Evolutionary conservation across 2,329 filamentous ascomycete genomes (phyloP).

Genomic region (Colletotrichum abscissum): DNA sequence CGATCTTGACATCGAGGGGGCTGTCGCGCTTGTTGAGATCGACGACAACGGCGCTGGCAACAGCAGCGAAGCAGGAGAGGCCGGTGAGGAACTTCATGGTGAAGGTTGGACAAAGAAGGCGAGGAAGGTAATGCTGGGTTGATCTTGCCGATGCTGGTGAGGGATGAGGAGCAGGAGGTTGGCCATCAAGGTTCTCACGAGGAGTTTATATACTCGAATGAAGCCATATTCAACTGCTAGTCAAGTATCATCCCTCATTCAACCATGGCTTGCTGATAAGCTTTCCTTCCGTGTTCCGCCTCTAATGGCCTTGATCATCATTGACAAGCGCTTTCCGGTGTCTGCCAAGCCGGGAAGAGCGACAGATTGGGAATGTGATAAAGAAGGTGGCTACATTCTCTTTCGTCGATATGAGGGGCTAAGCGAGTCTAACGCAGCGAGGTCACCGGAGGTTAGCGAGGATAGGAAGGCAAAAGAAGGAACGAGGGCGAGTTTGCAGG

Average conservation of each 20-base stretch:
- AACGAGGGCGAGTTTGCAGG: neutral
- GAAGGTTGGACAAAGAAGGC: neutral
- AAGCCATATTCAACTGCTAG: neutral
- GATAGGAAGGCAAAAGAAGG: conserved; percentile 26
- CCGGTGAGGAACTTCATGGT: conserved; percentile 54
- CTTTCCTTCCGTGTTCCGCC: too few species aligned
- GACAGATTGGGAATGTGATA: conserved; percentile 24
- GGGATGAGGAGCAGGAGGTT: neutral
- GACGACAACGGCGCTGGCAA: conserved; percentile 49
- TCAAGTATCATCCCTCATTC: too few species aligned
- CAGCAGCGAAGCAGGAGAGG: conserved; percentile 48
- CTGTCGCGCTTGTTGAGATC: conserved; percentile 50
- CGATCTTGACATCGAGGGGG: conserved; percentile 57
- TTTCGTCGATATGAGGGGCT: neutral
- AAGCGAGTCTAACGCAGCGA: neutral
- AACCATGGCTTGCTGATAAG: neutral
- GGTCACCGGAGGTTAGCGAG: conserved; percentile 3
- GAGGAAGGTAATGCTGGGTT: neutral
- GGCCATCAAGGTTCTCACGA: conserved; percentile 8
- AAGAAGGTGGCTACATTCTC: neutral
- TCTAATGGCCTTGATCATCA: neutral
- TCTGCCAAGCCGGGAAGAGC: conserved; percentile 9
- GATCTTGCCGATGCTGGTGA: conserved; percentile 4
- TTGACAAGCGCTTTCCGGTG: neutral
- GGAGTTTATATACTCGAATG: conserved; percentile 13